Evolutionary conservation across 805 yeast genomes (phyloP).

Genomic region (Kodamaea restingae): DNA sequence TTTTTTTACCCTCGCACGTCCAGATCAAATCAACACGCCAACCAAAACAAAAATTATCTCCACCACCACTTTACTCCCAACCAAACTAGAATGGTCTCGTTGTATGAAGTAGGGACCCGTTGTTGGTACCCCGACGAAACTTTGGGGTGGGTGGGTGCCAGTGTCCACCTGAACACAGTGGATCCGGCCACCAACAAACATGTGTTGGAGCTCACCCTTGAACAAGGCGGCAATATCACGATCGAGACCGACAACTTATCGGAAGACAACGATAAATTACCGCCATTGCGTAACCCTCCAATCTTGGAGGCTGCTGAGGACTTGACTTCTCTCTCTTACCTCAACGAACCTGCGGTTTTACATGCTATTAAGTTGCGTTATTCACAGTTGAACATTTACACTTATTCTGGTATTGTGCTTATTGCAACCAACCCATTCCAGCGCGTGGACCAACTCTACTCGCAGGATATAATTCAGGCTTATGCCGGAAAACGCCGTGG

Average conservation of each 20-base stretch:
- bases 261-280: constrained; percentile 57
- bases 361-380: constrained; percentile 91
- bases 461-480: constrained; percentile 90
- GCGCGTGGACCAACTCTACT: constrained; percentile 82
- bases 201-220: constrained; percentile 51
- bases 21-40: constrained; percentile 12
- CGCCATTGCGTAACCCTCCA: constrained; percentile 87
- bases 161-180: constrained; percentile 43
- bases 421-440: constrained; percentile 97
- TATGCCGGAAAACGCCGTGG: constrained; percentile 92
- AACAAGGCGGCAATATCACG: constrained; percentile 36
- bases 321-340: constrained; percentile 82
- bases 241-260: constrained; percentile 47
- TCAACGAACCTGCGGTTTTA: constrained; percentile 94
- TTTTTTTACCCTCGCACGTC: constrained; percentile 1
- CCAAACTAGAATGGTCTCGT: constrained; percentile 14
- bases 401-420: constrained; percentile 94
- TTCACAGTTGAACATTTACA: constrained; percentile 84
- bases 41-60: constrained; percentile 8
- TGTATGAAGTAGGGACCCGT: constrained; percentile 46
- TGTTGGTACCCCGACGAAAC: constrained; percentile 79
- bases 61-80: constrained; percentile 5
- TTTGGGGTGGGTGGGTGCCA: constrained; percentile 74
- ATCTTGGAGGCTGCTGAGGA: constrained; percentile 92
- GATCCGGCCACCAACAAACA: constrained; percentile 39